Evolutionary conservation across 176 grass and related monocot genomes (phyloP).

Genomic region (Carex myosuroides): DNA sequence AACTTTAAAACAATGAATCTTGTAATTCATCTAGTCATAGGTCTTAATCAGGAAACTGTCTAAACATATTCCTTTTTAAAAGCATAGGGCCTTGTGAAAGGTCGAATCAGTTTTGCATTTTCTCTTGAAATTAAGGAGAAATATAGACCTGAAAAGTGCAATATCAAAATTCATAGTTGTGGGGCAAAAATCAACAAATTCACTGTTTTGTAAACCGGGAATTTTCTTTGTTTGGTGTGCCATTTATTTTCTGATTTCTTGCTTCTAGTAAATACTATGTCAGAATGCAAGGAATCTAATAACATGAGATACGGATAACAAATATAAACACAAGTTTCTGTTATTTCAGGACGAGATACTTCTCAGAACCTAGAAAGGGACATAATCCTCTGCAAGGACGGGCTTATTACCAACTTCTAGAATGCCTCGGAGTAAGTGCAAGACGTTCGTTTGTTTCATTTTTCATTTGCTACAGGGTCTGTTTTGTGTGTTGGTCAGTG

Average conservation of each 20-base stretch:
- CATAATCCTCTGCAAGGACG: slow-evolving; percentile 96
- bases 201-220: neutral
- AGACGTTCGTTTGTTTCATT: neutral
- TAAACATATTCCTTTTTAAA: neutral
- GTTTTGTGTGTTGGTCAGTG: neutral
- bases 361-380: slow-evolving; percentile 71
- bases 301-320: neutral
- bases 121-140: neutral
- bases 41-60: neutral
- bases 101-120: neutral
- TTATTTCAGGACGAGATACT: slow-evolving; percentile 80
- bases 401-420: slow-evolving; percentile 96
- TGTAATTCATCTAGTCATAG: neutral
- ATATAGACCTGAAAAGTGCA: neutral
- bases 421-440: slow-evolving; percentile 80
- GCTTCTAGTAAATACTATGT: neutral
- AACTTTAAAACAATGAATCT: no score
- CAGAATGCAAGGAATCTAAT: neutral
- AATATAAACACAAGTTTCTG: neutral
- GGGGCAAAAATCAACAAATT: neutral
- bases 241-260: neutral
- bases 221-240: neutral
- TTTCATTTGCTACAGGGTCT: neutral
- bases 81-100: neutral
- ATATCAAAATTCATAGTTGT: neutral